Conservation (phyloP, 148 eudicot species). For the Polygonum aviculare region DNA sequence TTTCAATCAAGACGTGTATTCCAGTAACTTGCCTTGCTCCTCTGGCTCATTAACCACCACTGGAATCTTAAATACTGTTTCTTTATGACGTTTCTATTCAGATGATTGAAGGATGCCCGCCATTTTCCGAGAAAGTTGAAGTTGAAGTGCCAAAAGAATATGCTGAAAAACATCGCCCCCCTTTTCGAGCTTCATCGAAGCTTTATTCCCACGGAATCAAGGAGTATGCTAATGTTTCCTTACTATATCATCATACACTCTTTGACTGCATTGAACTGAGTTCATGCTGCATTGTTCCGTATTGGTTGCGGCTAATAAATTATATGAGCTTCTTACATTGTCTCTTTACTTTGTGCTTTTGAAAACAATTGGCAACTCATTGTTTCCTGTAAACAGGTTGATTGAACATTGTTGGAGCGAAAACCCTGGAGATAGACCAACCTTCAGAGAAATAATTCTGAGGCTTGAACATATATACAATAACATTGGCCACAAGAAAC, state of each 20-base stretch:
- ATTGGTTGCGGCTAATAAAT: neutral
- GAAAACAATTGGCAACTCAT: neutral
- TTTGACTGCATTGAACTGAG: neutral
- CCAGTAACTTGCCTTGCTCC: neutral
- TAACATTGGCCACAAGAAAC: slow-evolving; percentile 47
- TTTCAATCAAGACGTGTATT: neutral
- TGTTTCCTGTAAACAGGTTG: slow-evolving; percentile 36
- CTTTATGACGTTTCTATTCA: slow-evolving; percentile 16
- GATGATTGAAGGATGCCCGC: slow-evolving; percentile 97
- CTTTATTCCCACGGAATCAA: slow-evolving; percentile 67
- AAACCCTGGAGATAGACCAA: slow-evolving; percentile 63
- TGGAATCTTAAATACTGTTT: neutral
- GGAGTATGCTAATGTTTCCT: slow-evolving; percentile 49
- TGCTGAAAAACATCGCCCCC: slow-evolving; percentile 72
- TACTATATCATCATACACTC: neutral
- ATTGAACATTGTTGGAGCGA: slow-evolving; percentile 88
- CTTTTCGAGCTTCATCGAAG: slow-evolving; percentile 68
- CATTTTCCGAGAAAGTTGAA: slow-evolving; percentile 48
- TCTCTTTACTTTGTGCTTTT: neutral
- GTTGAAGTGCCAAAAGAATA: slow-evolving; percentile 54
- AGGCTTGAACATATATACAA: slow-evolving; percentile 55
- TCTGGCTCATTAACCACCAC: slow-evolving; percentile 2
- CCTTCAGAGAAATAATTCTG: slow-evolving; percentile 64
- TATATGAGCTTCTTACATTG: neutral
- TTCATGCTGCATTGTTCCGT: neutral